Evolutionary conservation across 257 asterid species (phyloP).

Genomic region (Solanum ossicruentum): DNA sequence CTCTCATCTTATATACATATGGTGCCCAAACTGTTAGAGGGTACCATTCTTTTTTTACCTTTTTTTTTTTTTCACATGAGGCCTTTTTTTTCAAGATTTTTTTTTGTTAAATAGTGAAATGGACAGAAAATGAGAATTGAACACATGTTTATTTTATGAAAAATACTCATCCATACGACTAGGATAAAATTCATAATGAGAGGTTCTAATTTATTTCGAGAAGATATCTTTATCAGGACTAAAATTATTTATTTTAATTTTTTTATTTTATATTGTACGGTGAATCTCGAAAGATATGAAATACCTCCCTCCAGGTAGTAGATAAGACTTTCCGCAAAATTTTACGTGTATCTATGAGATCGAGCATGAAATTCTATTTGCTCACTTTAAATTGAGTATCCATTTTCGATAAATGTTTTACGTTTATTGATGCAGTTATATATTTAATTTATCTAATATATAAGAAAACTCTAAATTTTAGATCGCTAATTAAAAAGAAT

Average conservation of each 20-base stretch:
- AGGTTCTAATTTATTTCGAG: background rate
- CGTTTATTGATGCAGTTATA: rapidly evolving
- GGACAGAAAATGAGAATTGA: background rate
- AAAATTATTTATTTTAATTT: too few relatives aligned
- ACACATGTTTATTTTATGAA: background rate
- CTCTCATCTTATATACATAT: background rate
- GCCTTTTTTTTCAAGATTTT: rapidly evolving
- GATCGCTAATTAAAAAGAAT: rapidly evolving
- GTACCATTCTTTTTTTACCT: background rate
- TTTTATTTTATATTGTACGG: too few relatives aligned
- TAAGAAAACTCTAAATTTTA: background rate
- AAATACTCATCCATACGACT: background rate
- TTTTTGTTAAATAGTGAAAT: background rate
- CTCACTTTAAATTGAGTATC: too few relatives aligned
- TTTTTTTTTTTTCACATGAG: background rate
- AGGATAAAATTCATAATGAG: background rate
- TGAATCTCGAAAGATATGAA: too few relatives aligned
- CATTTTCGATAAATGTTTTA: too few relatives aligned
- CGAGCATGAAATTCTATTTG: too few relatives aligned
- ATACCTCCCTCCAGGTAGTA: too few relatives aligned
- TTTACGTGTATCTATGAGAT: too few relatives aligned
- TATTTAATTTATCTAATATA: background rate
- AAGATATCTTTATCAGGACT: too few relatives aligned
- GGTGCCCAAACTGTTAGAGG: background rate
- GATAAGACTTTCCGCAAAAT: too few relatives aligned